These are phyloP conservation scores for Cryptococcus amylolentus DNA, from an alignment of 1,284 basidiomycete genomes.

Conservation along the genomic window DNA sequence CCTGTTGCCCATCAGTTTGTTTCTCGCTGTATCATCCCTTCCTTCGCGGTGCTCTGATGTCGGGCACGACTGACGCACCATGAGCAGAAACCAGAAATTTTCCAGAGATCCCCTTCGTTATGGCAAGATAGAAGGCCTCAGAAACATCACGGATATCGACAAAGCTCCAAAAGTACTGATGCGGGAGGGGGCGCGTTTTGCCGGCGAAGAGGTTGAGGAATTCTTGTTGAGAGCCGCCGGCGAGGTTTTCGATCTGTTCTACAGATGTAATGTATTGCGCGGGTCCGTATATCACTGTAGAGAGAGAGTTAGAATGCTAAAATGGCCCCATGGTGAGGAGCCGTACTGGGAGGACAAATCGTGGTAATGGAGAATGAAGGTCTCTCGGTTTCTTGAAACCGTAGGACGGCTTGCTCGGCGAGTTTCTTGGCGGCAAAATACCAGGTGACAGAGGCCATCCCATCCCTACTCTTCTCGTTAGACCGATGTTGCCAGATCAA, in stretches of 20 bases:
- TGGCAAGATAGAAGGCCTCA: slow-evolving; percentile 5
- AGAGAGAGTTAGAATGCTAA: not conserved
- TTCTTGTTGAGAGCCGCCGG: not conserved
- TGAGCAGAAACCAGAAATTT: not conserved
- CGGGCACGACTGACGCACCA: not conserved
- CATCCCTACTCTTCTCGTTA: no score
- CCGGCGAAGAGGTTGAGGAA: slow-evolving; percentile 2
- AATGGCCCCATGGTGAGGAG: no score
- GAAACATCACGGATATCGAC: slow-evolving; percentile 3
- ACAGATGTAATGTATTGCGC: slow-evolving; percentile 12
- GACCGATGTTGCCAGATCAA: no score
- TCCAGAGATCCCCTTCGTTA: not conserved
- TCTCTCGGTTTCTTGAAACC: slow-evolving; percentile 12
- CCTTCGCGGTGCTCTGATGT: no score
- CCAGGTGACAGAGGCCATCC: slow-evolving; percentile 1
- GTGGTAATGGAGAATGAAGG: slow-evolving; percentile 10
- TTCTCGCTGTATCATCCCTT: no score
- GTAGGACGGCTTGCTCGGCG: slow-evolving; percentile 29
- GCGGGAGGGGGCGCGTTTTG: slow-evolving; percentile 1
- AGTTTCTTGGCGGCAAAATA: slow-evolving; percentile 32
- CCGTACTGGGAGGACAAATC: slow-evolving; percentile 8
- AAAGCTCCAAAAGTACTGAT: not conserved
- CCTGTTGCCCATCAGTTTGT: not conserved
- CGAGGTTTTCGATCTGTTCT: not conserved
- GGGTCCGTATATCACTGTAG: slow-evolving; percentile 29